Evolutionary conservation across 2,329 filamentous ascomycete genomes (phyloP).

Genomic region (Calonectria pauciramosa): DNA sequence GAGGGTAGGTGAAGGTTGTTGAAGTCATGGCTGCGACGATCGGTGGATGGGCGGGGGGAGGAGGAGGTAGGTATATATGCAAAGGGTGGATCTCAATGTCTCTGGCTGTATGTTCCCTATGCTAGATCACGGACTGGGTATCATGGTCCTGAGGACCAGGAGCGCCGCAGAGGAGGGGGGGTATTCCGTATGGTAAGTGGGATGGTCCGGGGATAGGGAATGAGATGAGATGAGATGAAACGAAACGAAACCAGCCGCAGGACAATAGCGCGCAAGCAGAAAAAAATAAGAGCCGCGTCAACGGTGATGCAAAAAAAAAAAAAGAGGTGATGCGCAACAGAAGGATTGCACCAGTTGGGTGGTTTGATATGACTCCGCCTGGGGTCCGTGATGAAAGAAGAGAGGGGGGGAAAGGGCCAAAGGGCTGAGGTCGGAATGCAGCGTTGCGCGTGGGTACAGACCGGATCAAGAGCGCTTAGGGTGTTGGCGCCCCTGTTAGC

Average conservation of each 20-base stretch:
- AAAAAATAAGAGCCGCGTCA: conserved; percentile 10
- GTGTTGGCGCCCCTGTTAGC: conserved; percentile 40
- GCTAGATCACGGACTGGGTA: conserved; percentile 49
- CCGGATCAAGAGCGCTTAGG: conserved; percentile 44
- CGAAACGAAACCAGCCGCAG: not conserved
- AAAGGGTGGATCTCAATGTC: conserved; percentile 36
- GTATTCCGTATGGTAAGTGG: conserved; percentile 4
- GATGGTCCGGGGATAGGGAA: conserved; percentile 1
- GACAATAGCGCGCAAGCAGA: not conserved
- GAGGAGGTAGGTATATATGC: conserved; percentile 52
- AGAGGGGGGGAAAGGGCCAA: conserved; percentile 33
- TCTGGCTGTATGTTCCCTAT: conserved; percentile 41
- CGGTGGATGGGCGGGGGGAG: conserved; percentile 38
- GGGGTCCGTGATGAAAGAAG: conserved; percentile 33
- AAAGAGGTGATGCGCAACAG: not conserved
- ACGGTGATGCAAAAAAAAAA: not conserved
- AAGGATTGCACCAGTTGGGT: conserved; percentile 11
- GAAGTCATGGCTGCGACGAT: conserved; percentile 57
- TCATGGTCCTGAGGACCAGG: conserved; percentile 47
- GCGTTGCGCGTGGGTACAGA: conserved; percentile 42
- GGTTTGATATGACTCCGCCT: conserved; percentile 31
- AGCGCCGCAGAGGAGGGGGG: conserved; percentile 24
- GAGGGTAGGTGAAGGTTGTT: conserved; percentile 55
- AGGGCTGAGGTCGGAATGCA: conserved; percentile 44
- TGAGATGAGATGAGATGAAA: conserved; percentile 16